Percentiles rank a stretch among this genome's conserved stretches.
Conservation (phyloP, 805 yeast genomes). For the Pichia cabralensis region DNA sequence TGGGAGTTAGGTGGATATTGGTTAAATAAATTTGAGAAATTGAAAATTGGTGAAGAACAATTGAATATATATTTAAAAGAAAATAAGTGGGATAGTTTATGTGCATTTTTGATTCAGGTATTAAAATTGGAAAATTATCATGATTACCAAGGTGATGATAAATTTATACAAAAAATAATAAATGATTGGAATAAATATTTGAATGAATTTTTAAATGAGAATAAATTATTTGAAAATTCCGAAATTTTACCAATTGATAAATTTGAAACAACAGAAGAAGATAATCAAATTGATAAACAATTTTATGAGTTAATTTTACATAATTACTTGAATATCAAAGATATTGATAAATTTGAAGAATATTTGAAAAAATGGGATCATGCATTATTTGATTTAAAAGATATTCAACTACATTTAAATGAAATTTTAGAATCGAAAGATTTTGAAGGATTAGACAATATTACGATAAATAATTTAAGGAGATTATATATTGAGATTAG, state of each 20-base stretch:
- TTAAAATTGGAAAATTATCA: slow-evolving; percentile 17
- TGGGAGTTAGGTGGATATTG: slow-evolving; percentile 67
- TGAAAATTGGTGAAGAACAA: slow-evolving; percentile 52
- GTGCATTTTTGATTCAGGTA: slow-evolving; percentile 32
- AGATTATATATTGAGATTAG: slow-evolving; percentile 42
- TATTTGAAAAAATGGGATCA: slow-evolving; percentile 50
- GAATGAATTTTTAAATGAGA: slow-evolving; percentile 37
- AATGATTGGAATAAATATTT: slow-evolving; percentile 63
- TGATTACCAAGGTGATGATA: slow-evolving; percentile 14
- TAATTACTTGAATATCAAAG: slow-evolving; percentile 33
- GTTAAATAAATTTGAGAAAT: slow-evolving; percentile 38
- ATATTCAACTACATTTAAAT: slow-evolving; percentile 6
- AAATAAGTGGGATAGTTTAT: slow-evolving; percentile 48
- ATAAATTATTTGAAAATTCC: slow-evolving; percentile 37
- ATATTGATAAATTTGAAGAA: slow-evolving; percentile 27
- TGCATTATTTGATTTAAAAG: slow-evolving; percentile 39
- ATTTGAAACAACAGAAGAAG: slow-evolving; percentile 3
- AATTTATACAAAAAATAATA: slow-evolving; percentile 15
- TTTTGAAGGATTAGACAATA: slow-evolving; percentile 4
- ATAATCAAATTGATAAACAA: slow-evolving; percentile 24
- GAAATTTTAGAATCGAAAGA: not conserved
- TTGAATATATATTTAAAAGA: slow-evolving; percentile 32
- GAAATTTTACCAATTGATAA: slow-evolving; percentile 42
- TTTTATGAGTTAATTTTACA: slow-evolving; percentile 39
- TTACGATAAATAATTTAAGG: slow-evolving; percentile 24